Conservation (phyloP, 257 asterid species). For the Dorcoceras hygrometricum region DNA sequence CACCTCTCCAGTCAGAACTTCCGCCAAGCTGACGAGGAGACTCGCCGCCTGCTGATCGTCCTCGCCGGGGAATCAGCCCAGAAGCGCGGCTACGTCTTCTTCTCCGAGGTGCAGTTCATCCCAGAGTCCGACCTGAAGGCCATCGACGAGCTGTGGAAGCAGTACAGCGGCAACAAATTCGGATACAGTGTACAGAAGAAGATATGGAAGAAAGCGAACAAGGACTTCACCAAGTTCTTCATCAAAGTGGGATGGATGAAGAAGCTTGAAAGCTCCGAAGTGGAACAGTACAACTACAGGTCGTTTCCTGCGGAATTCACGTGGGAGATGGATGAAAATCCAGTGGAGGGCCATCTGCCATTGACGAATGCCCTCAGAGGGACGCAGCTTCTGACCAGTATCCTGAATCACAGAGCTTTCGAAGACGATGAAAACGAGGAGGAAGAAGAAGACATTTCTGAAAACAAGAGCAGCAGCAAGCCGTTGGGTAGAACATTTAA, state of each 20-base stretch:
- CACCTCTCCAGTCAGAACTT: conserved; percentile 48
- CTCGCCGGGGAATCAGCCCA: conserved; percentile 83
- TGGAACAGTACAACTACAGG: conserved; percentile 74
- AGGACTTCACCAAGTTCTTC: conserved; percentile 68
- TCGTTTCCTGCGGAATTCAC: conserved; percentile 71
- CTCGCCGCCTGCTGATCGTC: conserved; percentile 76
- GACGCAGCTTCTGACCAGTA: conserved; percentile 55
- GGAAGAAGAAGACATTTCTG: conserved; percentile 9
- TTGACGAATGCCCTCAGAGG: conserved; percentile 87
- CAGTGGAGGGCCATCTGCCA: conserved; percentile 85
- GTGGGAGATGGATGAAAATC: conserved; percentile 61
- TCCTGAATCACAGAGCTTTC: conserved; percentile 71
- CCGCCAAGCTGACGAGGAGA: conserved; percentile 89
- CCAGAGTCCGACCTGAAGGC: conserved; percentile 41
- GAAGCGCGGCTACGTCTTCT: conserved; percentile 85
- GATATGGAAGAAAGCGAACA: conserved; percentile 52
- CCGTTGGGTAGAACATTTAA: not conserved
- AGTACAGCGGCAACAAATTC: conserved; percentile 50
- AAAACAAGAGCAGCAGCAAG: not conserved
- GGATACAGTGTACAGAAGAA: conserved; percentile 84
- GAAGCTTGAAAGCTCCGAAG: conserved; percentile 59
- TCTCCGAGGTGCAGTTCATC: conserved; percentile 88
- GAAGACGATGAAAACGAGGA: conserved; percentile 34
- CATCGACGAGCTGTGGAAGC: conserved; percentile 73
- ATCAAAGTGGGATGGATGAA: conserved; percentile 84